Evolutionary conservation across 352 stramenopile genomes (phyloP), one percentile per base, ranked within the genome.

Genomic region (Pythium aquatile): DNA sequence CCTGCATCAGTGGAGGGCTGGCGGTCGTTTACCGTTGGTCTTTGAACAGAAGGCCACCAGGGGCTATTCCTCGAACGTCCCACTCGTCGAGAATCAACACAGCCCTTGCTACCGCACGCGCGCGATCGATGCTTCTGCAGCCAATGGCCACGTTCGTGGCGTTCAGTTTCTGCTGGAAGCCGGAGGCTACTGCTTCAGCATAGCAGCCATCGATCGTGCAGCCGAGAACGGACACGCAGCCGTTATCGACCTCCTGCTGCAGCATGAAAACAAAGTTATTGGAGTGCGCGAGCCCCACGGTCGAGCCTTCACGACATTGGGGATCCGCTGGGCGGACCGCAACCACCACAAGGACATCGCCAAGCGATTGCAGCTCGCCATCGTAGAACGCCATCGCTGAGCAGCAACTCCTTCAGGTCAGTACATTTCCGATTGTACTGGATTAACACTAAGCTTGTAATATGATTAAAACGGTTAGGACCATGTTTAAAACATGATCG

Each of bases 181-280:
- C 61, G 67, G 77, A 1, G 46, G 39, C 1, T 68, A 79, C 57
- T 65, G 65, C 9, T 77, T 68, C 26, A 80, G 75, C 2, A 65
- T 81, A 16, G 67, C 68, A 20, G 77, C 75, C 1, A 69, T 85
- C 32, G 74, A 82, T 55, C 58, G 70, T 47, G 77, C 77, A 1
- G 72, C 72, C 2, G 73, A 80, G 44, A 73, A 76, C 42, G 77
- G 77, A 17, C 68, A 81, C 35, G 20, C 68, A 17, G 11, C 55
- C 0, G 64, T 83, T 9, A 69, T 83, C 1, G 53, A 65, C 37
- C 75, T 79, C 28, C 73, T 78, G 26, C 49, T 69, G 51, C 71
- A 61, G 29, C 57, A 13, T 48, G 72, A 37, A 58, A 17, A 6
- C 63, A 77, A 55, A 69, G 72, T 72, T 66, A 55, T 75, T 65